Evolutionary conservation across 257 asterid species (phyloP).

Genomic region (Dorcoceras hygrometricum): DNA sequence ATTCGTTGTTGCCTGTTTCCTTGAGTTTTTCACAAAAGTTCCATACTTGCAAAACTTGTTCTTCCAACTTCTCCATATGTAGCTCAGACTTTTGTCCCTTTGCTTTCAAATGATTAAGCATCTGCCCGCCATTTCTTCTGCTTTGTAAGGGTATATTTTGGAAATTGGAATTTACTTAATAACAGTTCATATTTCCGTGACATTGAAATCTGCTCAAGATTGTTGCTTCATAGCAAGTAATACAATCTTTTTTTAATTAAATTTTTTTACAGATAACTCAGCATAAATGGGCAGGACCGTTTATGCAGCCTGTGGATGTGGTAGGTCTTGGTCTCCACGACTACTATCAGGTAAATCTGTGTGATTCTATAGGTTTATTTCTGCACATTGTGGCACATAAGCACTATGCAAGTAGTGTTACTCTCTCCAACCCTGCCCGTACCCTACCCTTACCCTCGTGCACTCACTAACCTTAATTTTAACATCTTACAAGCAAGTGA

Average conservation of each 20-base stretch:
- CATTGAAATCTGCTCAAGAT: conserved; percentile 16
- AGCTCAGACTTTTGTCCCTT: neutral
- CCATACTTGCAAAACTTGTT: neutral
- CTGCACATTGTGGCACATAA: neutral
- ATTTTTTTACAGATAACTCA: conserved; percentile 60
- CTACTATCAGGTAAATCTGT: conserved; percentile 60
- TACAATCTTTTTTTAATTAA: conserved; percentile 3
- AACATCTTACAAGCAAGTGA: neutral
- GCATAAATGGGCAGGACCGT: conserved; percentile 89
- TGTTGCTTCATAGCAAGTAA: neutral
- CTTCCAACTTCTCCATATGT: neutral
- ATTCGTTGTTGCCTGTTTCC: no score
- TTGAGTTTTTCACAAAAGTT: neutral
- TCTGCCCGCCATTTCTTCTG: neutral
- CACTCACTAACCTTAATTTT: neutral
- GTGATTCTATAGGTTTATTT: neutral
- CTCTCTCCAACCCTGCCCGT: no score
- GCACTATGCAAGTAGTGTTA: neutral
- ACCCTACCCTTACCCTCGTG: neutral
- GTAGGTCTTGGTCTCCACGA: conserved; percentile 82
- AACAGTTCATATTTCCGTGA: neutral
- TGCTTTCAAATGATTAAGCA: no score
- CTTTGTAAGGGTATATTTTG: neutral
- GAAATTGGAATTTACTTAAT: neutral
- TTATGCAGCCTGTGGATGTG: conserved; percentile 93